Evolutionary conservation across 2,329 filamentous ascomycete genomes (phyloP).

Genomic region (Albifimbria verrucaria): DNA sequence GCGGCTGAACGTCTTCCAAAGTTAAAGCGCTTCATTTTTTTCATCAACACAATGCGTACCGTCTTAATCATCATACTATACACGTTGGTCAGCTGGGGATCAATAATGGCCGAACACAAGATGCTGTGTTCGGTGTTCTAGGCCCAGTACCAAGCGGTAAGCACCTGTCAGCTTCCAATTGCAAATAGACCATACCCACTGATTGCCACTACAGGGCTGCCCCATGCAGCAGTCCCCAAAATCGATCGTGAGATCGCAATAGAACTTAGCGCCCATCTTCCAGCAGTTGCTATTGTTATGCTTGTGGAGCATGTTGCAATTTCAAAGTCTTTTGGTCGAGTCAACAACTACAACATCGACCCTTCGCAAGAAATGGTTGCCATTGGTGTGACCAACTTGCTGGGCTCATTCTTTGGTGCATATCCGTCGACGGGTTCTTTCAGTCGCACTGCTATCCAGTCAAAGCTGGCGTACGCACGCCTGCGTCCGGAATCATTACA

Average conservation of each 20-base stretch:
- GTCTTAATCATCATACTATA: slow-evolving; percentile 90
- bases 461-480: slow-evolving; percentile 90
- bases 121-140: slow-evolving; percentile 72
- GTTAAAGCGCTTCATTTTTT: slow-evolving; percentile 77
- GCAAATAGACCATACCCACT: background rate
- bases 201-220: slow-evolving; percentile 57
- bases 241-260: slow-evolving; percentile 65
- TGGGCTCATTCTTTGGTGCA: slow-evolving; percentile 87
- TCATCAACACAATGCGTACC: slow-evolving; percentile 84
- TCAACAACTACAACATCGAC: slow-evolving; percentile 95
- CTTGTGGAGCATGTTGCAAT: slow-evolving; percentile 97
- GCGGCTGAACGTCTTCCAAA: slow-evolving; percentile 67
- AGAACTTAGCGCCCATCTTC: slow-evolving; percentile 69
- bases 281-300: slow-evolving; percentile 87
- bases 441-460: slow-evolving; percentile 93
- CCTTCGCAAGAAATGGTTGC: slow-evolving; percentile 95
- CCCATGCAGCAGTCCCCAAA: slow-evolving; percentile 69
- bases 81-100: slow-evolving; percentile 86
- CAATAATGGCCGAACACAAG: slow-evolving; percentile 63
- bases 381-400: slow-evolving; percentile 84
- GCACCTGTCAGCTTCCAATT: background rate
- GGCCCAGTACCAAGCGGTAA: slow-evolving; percentile 69
- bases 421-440: slow-evolving; percentile 96
- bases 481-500: slow-evolving; percentile 85
- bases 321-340: slow-evolving; percentile 90